Base-by-base conservation (phyloP, 1,284 basidiomycete genomes). In the Moniliella sp. region DNA sequence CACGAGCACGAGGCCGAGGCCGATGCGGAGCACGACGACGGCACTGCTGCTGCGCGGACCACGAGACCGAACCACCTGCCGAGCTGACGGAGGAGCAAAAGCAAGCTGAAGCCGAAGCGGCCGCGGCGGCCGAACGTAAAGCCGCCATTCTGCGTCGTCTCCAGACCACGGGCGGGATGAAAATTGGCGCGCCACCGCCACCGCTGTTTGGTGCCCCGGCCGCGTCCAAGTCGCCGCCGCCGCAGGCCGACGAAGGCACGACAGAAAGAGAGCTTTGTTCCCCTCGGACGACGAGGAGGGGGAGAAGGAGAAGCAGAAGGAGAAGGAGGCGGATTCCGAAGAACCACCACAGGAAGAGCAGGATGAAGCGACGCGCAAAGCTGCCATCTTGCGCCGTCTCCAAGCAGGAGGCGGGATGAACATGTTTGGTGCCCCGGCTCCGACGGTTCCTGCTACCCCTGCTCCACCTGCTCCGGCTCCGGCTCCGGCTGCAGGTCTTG, bases 231-330 rank as follows among this genome's bases (percentile, higher is more conserved):
- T 18, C 18, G 17, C 28, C 33, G 8, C 7, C 27, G 13, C 25
- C 28, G 4, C 18, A 9, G 8, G 17, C n/a, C n/a, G n/a, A n/a
- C n/a, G n/a, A n/a, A n/a, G n/a, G n/a, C n/a, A n/a, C n/a, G n/a
- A n/a, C n/a, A n/a, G n/a, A n/a, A n/a, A n/a, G n/a, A n/a, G n/a
- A n/a, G n/a, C n/a, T n/a, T n/a, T n/a, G n/a, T n/a, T n/a, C n/a
- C n/a, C n/a, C n/a, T n/a, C n/a, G n/a, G 35, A 25, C 18, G 37
- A 43, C 31, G 33, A 36, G 23, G 37, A 42, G 21, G 34, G 31
- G 9, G 12, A 35, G 15, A 37, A 36, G 1, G 43, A 14, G 8
- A 21, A 32, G 16, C 18, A 23, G 4, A 2, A 30, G 28, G 13
- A 18, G 10, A 15, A 11, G 7, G 35, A 31, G 13, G 28, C 4